Base-by-base conservation (phyloP, 1,284 basidiomycete genomes). In the Tylopilus sp. region DNA sequence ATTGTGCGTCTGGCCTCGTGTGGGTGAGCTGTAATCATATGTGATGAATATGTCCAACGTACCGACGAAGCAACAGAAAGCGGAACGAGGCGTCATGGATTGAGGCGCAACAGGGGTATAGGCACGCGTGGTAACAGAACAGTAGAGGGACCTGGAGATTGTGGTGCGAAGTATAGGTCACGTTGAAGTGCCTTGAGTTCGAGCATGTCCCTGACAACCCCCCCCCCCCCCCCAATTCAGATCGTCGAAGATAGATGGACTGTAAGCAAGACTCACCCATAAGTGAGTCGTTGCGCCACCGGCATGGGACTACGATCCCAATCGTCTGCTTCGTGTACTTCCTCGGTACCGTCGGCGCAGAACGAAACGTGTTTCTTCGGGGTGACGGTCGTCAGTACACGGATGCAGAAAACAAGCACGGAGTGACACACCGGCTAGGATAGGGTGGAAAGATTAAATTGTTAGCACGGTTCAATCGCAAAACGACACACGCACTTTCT, bases 251-350 rank as follows among this genome's bases (percentile, higher is more conserved):
- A 24, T 2, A 29, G 20, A 21, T 24, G 31, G 2, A 46, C 29
- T 5, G 11, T 42, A 29, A 42, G 24, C 36, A 42, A 40, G 34
- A 73, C 77, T 69, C 53, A 82, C 78, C 76, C 73, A 54, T 80
- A 82, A 1, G 74, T 71, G 50, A 82, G 64, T 51, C 70, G 73
- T n/a, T 67, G 67, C 5, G 74, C 56, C 21, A 78, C 75, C 44
- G 79, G 77, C 2, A 71, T 72, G 0, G 80, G 80, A 2, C 77
- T 81, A 6, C 83, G 73, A 64, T 86, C 83, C 83, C 83, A 86
- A 49, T 85, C 83, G 61, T 86, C 83, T 2, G 80, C 83, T 38
- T 72, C 64, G 59, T 77, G 75, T 12, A 86, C 70, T 62, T 83
- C 75, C 46, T 81, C 77, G 9, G 69, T 68, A 39, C 73, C 74